Conservation (phyloP, 768 basidiomycete species). For the Xanthoconium stramineum region DNA sequence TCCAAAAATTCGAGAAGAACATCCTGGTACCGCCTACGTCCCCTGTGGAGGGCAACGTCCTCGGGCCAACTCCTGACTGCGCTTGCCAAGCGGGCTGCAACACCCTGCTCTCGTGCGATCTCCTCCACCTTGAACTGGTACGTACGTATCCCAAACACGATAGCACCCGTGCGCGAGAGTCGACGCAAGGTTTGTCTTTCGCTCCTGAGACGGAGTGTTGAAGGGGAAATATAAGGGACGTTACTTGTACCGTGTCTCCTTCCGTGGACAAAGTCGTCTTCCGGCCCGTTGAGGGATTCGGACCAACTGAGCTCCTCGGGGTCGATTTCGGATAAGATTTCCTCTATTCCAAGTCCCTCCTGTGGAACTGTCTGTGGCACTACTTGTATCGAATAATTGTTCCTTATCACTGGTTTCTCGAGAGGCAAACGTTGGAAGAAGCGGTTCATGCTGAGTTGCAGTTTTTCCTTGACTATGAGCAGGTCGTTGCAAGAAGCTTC, state of each 20-base stretch:
- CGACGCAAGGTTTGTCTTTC: constrained; percentile 73
- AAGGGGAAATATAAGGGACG: constrained; percentile 29
- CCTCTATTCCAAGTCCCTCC: constrained; percentile 3
- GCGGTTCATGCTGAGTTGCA: constrained; percentile 62
- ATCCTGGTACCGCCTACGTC: constrained; percentile 21
- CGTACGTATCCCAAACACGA: constrained; percentile 71
- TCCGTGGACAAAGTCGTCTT: constrained; percentile 40
- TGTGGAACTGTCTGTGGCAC: constrained; percentile 22
- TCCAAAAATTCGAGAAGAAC: constrained; percentile 27
- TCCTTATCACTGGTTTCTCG: constrained; percentile 69
- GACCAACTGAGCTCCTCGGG: constrained; percentile 70
- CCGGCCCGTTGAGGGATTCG: constrained; percentile 50
- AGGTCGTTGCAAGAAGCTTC: neutral
- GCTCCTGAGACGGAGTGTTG: constrained; percentile 52
- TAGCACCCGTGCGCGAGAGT: constrained; percentile 58
- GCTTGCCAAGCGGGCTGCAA: constrained; percentile 60
- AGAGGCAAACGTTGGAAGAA: constrained; percentile 68
- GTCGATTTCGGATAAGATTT: constrained; percentile 38
- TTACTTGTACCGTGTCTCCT: constrained; percentile 17
- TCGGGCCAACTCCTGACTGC: constrained; percentile 67
- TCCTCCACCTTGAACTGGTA: constrained; percentile 57
- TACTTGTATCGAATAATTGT: constrained; percentile 59
- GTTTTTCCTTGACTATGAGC: constrained; percentile 56
- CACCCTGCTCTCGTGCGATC: constrained; percentile 53
- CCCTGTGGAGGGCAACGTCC: constrained; percentile 45